phyloP scores from a whole-genome alignment of 2,329 filamentous ascomycete species.

The Paraphaeosphaeria sporulosa region DNA sequence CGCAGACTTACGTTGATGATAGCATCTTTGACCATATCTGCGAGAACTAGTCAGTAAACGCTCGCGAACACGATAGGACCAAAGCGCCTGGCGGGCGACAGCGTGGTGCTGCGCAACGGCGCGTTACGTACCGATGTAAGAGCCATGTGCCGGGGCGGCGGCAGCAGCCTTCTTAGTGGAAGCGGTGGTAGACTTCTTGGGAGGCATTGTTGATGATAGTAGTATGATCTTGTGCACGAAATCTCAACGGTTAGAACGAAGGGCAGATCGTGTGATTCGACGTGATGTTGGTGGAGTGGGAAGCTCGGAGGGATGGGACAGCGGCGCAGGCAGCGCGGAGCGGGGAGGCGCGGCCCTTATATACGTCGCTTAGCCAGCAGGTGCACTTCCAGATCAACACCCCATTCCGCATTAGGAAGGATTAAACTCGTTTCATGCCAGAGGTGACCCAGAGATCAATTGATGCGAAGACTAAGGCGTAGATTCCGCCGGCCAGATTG shows the following conservation, averaged over 20 bases:
- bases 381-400: conserved; percentile 41
- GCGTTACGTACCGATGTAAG: conserved; percentile 69
- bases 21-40: conserved; percentile 78
- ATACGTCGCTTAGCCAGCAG: conserved; percentile 39
- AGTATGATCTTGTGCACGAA: conserved; percentile 33
- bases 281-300: conserved; percentile 27
- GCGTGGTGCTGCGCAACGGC: conserved; percentile 52
- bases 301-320: conserved; percentile 33
- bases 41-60: conserved; percentile 59
- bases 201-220: conserved; percentile 63
- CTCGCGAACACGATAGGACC: conserved; percentile 58
- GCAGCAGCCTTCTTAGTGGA: conserved; percentile 65
- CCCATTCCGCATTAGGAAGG: conserved; percentile 40
- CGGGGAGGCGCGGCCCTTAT: conserved; percentile 37
- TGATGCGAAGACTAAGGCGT: conserved; percentile 8
- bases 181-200: conserved; percentile 67
- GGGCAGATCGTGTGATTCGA: conserved; percentile 30
- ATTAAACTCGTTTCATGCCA: conserved; percentile 23
- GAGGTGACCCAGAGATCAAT: conserved; percentile 7
- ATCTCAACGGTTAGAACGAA: conserved; percentile 47
- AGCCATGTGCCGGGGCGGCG: conserved; percentile 64
- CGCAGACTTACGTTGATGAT: conserved; percentile 72
- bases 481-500: conserved; percentile 7
- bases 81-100: conserved; percentile 54
- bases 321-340: conserved; percentile 36